Conservation (phyloP, 495 filamentous ascomycete species). For the Halenospora varia region DNA sequence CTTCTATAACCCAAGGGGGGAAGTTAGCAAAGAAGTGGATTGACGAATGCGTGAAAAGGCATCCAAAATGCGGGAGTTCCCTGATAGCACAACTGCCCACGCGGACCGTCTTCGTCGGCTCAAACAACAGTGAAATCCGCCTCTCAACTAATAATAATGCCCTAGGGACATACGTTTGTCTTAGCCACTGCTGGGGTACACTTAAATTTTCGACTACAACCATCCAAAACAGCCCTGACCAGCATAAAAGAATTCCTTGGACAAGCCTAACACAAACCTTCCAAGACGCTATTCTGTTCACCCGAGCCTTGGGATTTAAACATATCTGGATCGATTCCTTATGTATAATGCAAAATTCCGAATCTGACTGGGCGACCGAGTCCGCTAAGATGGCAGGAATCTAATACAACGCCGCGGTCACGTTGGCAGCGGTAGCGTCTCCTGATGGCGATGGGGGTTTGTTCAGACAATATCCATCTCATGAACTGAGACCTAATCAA, state of each 20-base stretch:
- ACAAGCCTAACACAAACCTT: conserved; percentile 17
- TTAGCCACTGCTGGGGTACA: conserved; percentile 28
- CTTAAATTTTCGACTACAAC: not conserved
- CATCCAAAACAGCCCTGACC: not conserved
- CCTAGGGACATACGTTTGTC: conserved; percentile 15
- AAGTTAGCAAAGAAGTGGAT: not conserved
- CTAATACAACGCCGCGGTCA: not conserved
- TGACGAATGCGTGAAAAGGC: not conserved
- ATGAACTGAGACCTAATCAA: not conserved
- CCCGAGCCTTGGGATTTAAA: conserved; percentile 19
- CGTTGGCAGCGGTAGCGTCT: not conserved
- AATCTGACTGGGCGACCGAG: not conserved
- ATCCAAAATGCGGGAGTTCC: not conserved
- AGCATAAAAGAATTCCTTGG: not conserved
- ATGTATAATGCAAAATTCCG: conserved; percentile 31
- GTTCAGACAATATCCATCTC: not conserved
- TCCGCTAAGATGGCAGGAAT: conserved; percentile 3
- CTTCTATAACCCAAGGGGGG: not conserved
- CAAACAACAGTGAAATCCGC: not conserved
- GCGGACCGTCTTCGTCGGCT: not conserved
- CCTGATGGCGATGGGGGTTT: not conserved
- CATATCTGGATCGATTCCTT: conserved; percentile 35
- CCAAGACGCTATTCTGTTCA: conserved; percentile 26
- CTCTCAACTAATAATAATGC: not conserved
- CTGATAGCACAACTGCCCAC: not conserved